A percentile compares a stretch with the other conserved stretches of the same genome.
These are phyloP conservation scores for Colletotrichum musicola DNA, from an alignment of 2,329 filamentous ascomycete genomes.

Conservation along the genomic window DNA sequence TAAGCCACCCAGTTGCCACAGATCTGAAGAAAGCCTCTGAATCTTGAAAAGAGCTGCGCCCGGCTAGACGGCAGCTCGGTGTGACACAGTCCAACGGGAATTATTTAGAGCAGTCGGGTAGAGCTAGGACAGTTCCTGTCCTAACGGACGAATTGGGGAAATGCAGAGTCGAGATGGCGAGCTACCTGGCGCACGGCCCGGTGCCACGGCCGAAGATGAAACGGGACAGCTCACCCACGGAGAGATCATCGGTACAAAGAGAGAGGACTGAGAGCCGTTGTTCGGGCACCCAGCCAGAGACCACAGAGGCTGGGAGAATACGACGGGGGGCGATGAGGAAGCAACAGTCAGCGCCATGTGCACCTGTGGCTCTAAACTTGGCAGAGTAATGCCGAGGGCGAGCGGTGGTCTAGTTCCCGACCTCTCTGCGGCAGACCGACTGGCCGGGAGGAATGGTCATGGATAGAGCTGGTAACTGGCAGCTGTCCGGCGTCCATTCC, in stretches of 20 bases:
- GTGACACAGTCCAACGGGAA: slow-evolving; percentile 5
- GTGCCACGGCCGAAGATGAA: slow-evolving; percentile 31
- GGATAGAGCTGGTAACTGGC: not conserved
- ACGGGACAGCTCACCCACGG: slow-evolving; percentile 30
- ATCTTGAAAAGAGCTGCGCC: not conserved
- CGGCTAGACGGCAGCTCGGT: slow-evolving; percentile 28
- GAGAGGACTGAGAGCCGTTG: slow-evolving; percentile 26
- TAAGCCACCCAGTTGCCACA: slow-evolving; percentile 1
- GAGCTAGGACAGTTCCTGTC: not conserved
- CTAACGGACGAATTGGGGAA: slow-evolving; percentile 30
- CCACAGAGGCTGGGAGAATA: not conserved
- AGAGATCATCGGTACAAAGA: slow-evolving; percentile 29
- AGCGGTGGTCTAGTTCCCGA: not conserved
- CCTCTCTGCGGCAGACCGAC: not conserved
- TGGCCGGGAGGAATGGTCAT: not conserved
- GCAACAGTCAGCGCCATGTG: slow-evolving; percentile 2
- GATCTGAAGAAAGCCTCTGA: not conserved
- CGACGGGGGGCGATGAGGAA: too few relatives aligned
- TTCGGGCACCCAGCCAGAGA: not conserved
- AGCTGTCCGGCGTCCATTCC: slow-evolving; percentile 11
- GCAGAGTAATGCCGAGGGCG: slow-evolving; percentile 12
- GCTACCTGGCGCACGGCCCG: slow-evolving; percentile 27
- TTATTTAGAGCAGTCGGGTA: not conserved
- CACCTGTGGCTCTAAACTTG: slow-evolving; percentile 5
- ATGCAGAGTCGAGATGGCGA: not conserved